Base-by-base conservation (phyloP, 2,329 filamentous ascomycete genomes). In the Colletotrichum shisoi region DNA sequence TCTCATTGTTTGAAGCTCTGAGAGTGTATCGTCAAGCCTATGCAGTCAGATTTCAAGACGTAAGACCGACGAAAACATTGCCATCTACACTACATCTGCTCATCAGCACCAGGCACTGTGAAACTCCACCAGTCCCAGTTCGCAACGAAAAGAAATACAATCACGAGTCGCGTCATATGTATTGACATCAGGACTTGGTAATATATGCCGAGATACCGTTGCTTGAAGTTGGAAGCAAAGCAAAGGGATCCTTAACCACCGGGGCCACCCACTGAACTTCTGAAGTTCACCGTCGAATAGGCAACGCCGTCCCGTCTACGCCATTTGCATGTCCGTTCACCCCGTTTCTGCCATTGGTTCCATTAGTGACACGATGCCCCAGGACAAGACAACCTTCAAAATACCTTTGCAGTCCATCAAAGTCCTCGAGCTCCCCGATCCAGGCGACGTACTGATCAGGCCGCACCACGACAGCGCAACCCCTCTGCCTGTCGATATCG, bases 371-470 rank as follows among this genome's bases (percentile, higher is more conserved):
- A 45, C 17, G 24, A 12, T 45, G 27, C 5, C 27, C 27, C 3
- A 67, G 13, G 0, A 71, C 62, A 4, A 77, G 71, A 17, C 72
- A 75, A 1, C 71, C 71, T 19, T 73, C 71, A 54, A 80, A 79
- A 57, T 79, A 79, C n/a, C 68, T 61, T 64, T 76, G 72, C 40
- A 80, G 44, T 3, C 72, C 72, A 2, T 72, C 74, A 42, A 79
- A 76, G 39, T 78, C 76, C 24, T 79, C 76, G 21, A 82, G 68
- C 17, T 77, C 74, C 1, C 77, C 77, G 1, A 82, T 70, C 71
- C 77, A 79, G 1, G 74, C 82, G 39, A 91, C 84, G 75, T 92
- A 88, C 73, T 90, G 87, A 78, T 92, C 90, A 2, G 90, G 90
- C 56, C 90, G 76, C 2, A 88, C 78, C 1, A 89, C 78, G 0